Percentiles rank a stretch among this genome's conserved stretches.
Evolutionary conservation across 805 yeast genomes (phyloP).

Genomic region (Jamesozyma jinghongensis): DNA sequence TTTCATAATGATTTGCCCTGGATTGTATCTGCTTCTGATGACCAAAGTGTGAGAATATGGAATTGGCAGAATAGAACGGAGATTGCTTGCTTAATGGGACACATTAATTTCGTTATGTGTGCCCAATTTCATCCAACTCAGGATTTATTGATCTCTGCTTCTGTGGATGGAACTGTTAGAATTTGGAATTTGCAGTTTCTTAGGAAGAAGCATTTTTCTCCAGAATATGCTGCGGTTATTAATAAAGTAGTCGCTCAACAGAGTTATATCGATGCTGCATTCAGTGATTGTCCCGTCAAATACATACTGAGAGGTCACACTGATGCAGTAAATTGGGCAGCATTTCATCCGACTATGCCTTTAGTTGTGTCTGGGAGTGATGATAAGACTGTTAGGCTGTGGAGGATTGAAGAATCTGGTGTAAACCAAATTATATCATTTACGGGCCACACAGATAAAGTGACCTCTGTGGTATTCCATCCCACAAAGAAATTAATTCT

Average conservation of each 20-base stretch:
- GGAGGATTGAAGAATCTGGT: slow-evolving; percentile 95
- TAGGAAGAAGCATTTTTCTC: slow-evolving; percentile 89
- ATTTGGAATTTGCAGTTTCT: slow-evolving; percentile 97
- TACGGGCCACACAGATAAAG: slow-evolving; percentile 93
- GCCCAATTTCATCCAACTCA: slow-evolving; percentile 96
- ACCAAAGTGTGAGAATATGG: slow-evolving; percentile 98
- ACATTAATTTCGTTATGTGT: slow-evolving; percentile 95
- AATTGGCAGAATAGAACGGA: slow-evolving; percentile 99
- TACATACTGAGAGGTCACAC: slow-evolving; percentile 96
- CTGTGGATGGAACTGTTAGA: slow-evolving; percentile 95
- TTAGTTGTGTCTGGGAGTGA: slow-evolving; percentile 92
- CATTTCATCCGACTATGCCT: slow-evolving; percentile 94
- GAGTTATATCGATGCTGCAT: slow-evolving; percentile 79
- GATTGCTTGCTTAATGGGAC: slow-evolving; percentile 94
- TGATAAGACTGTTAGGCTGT: slow-evolving; percentile 85
- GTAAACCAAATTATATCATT: slow-evolving; percentile 99
- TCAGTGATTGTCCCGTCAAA: slow-evolving; percentile 93
- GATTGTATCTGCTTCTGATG: slow-evolving; percentile 94
- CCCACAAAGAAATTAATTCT: slow-evolving; percentile 86
- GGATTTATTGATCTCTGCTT: slow-evolving; percentile 88
- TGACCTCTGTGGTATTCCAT: slow-evolving; percentile 80
- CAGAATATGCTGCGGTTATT: slow-evolving; percentile 38
- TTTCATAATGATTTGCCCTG: slow-evolving; percentile 96
- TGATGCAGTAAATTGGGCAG: slow-evolving; percentile 96
- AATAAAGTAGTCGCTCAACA: slow-evolving; percentile 46